These are phyloP conservation scores for Ensete ventricosum DNA, from an alignment of 176 grass and related monocot species.

Conservation along the genomic window DNA sequence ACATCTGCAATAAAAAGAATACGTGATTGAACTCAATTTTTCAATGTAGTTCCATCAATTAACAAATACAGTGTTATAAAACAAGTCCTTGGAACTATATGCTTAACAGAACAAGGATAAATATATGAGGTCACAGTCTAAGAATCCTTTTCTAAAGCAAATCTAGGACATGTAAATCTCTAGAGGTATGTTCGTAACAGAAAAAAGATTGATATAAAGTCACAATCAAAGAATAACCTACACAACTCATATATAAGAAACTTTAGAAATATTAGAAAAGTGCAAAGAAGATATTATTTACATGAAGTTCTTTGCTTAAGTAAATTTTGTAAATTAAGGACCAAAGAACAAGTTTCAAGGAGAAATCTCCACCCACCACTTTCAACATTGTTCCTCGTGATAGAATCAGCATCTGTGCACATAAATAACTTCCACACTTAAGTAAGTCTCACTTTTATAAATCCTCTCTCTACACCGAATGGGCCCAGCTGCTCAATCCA, in stretches of 20 bases:
- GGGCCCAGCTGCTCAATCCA: neutral
- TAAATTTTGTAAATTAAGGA: neutral
- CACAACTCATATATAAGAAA: neutral
- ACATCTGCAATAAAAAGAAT: slow-evolving; percentile 9
- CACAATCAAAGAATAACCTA: too few relatives aligned
- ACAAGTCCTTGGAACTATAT: neutral
- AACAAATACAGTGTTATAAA: too few relatives aligned
- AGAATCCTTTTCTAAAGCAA: neutral
- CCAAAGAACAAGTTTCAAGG: neutral
- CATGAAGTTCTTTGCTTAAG: neutral
- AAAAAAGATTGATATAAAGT: too few relatives aligned
- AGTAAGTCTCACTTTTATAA: neutral
- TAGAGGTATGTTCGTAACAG: too few relatives aligned
- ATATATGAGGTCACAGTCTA: neutral
- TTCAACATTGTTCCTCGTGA: neutral
- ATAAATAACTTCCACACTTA: neutral
- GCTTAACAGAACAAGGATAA: too few relatives aligned
- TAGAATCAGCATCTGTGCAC: neutral
- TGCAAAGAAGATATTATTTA: neutral
- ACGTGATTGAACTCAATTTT: too few relatives aligned
- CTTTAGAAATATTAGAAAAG: neutral
- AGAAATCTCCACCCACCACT: neutral
- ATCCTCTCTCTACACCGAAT: neutral
- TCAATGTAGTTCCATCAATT: too few relatives aligned
- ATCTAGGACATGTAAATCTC: too few relatives aligned